Base-by-base conservation (phyloP, 1,139 yeast species). In the Blastobotrys indianensis region DNA sequence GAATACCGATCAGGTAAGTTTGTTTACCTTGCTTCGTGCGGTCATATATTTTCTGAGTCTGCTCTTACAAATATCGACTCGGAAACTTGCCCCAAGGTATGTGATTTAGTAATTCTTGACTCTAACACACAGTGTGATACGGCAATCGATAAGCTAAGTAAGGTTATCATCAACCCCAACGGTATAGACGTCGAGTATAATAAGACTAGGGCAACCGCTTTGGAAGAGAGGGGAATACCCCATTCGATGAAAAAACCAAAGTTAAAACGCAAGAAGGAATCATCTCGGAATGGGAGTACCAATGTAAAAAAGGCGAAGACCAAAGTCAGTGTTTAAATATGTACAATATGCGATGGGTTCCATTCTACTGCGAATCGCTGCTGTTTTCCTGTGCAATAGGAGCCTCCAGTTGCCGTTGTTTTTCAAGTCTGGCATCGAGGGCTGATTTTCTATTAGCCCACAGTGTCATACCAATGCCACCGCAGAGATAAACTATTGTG, bases 401-500 rank as follows among this genome's bases (percentile, higher is more conserved):
- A 4, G 39, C 25, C 17, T 41, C 39, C 6, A 17, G 41, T 16
- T 32, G 16, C 20, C 39, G 46, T 12, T 25, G 33, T 12, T 35
- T 36, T 13, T 37, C 35, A 12, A 32, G 38, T 36, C 41, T 29
- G 15, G 38, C 39, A 13, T 35, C 44, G 39, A 12, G 37, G 17
- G 42, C 45, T 13, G 46, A 39, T 36, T 61, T 64, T 51, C 66
- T 59, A 54, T 68, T 82, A 58, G 74, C 74, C 65, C 77, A 83
- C 50, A 84, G 63, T 45, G 82, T 82, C 67, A 76, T 80, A 12
- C 74, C 68, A 41, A 82, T 72, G 53, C 85, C 81, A 35, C 82
- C 84, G 12, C 77, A 58, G 70, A 77, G 71, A 60, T 75, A 77
- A 38, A 71, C 65, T 60, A 29, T 9, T 16, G 16, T 33, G 15